Evolutionary conservation across 805 yeast species (phyloP).

Genomic region (Pichia occidentalis): DNA sequence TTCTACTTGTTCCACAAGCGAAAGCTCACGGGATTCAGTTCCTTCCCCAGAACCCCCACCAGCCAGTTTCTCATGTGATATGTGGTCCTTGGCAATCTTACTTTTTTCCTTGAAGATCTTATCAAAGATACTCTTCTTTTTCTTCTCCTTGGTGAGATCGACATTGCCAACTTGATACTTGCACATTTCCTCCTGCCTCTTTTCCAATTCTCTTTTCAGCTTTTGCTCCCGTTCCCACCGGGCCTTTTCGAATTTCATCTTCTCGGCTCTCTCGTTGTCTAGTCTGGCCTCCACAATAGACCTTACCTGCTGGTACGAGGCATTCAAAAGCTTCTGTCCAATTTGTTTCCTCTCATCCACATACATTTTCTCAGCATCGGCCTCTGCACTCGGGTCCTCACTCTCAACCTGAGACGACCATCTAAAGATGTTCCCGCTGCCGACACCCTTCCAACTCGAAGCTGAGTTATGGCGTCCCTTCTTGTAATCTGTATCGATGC

Average conservation of each 20-base stretch:
- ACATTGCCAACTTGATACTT: constrained; percentile 14
- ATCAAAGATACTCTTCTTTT: constrained; percentile 21
- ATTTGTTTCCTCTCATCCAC: constrained; percentile 1
- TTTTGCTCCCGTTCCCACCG: constrained; percentile 22
- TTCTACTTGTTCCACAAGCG: constrained; percentile 9
- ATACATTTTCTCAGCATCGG: background rate
- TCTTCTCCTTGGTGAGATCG: constrained; percentile 9
- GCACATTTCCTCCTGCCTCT: constrained; percentile 20
- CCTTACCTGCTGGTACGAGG: constrained; percentile 18
- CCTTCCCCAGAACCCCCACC: background rate
- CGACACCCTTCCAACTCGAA: background rate
- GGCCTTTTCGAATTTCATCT: constrained; percentile 16
- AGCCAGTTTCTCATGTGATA: constrained; percentile 20
- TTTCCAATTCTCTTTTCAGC: constrained; percentile 15
- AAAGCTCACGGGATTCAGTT: background rate
- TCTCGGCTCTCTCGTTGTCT: constrained; percentile 14
- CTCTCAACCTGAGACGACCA: constrained; percentile 14
- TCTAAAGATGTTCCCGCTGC: constrained; percentile 13
- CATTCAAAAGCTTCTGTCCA: constrained; percentile 15
- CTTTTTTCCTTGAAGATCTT: constrained; percentile 25
- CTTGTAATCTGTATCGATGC: constrained; percentile 12
- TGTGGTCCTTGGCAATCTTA: constrained; percentile 25
- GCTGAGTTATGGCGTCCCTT: no score
- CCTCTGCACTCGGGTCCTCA: background rate
- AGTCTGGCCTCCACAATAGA: constrained; percentile 20